Conservation (phyloP, 179 eudicot genomes). For the Beta macrorhiza region DNA sequence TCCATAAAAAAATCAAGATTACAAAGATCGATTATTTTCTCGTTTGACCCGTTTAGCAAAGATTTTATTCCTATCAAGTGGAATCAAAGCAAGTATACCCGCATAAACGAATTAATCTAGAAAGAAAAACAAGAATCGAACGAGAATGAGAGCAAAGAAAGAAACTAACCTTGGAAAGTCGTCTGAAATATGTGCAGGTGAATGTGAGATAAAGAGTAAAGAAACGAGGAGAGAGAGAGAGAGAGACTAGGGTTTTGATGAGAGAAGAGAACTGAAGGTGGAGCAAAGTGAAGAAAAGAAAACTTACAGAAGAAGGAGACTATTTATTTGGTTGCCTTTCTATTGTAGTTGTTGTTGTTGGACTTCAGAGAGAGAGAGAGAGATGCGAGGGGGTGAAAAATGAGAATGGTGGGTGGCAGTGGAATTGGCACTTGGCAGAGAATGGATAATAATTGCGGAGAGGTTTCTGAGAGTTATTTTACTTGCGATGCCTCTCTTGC, state of each 20-base stretch:
- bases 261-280: neutral
- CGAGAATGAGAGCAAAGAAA: neutral
- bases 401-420: too few species aligned
- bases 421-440: neutral
- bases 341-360: too few species aligned
- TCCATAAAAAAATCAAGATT: neutral
- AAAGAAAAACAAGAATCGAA: constrained; percentile 7
- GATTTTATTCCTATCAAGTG: too few species aligned
- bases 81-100: neutral
- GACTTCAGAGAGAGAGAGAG: too few species aligned
- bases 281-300: constrained; percentile 18
- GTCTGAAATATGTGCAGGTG: constrained; percentile 27
- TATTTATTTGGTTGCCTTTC: neutral
- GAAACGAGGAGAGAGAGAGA: constrained; percentile 11
- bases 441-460: neutral
- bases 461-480: neutral
- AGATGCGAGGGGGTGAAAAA: too few species aligned
- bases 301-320: constrained; percentile 28
- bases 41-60: neutral
- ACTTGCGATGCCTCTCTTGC: neutral
- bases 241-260: too few species aligned
- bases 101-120: neutral
- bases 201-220: constrained; percentile 13
- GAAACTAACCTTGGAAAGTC: constrained; percentile 28
- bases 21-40: constrained; percentile 11